Base-by-base conservation (phyloP, 2,329 filamentous ascomycete genomes). In the Neofusicoccum umdonicola region DNA sequence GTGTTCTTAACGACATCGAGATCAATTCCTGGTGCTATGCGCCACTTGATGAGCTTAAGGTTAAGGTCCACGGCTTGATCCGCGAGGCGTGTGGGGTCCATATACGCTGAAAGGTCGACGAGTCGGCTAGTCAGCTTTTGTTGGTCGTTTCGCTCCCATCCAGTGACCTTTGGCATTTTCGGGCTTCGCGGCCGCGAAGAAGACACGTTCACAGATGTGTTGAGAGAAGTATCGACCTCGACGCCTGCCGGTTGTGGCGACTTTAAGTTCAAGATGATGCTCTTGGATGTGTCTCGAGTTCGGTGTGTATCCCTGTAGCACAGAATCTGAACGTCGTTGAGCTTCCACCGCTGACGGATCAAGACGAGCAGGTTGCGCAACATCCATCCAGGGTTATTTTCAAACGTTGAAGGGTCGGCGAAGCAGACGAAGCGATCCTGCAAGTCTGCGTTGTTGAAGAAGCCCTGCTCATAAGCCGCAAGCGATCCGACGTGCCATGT, bases 31-130 rank as follows among this genome's bases (percentile, higher is more conserved):
- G 95, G 95, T 7, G 93, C 92, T 71, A 99, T 92, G 44, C 95
- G 89, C 95, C 95, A 99, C 80, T 97, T 99, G 89, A 99, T 99
- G 65, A 99, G 84, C 79, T 98, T 98, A 66, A 98, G 83, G 73
- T 99, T 99, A 65, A 99, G 84, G 73, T 99, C 95, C 9, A 98
- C 94, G 0, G 93, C 93, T 75, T 96, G 93, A 74, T 98, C 93
- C 22, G 95, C 95, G 17, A 98, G 82, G 70, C 89, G 88, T 39
- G 85, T 82, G 6, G 95, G 94, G 73, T 99, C 93, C 90, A 99
- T 94, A 71, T 97, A 96, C 71, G 95, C 92, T 19, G 90, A 90
- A 8, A 99, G 83, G 71, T 96, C 92, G 13, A 92, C 92, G 17
- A 90, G 85, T 69, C 91, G 88, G 15, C 91, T 88, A 17, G 87